Base-by-base conservation (phyloP, 495 filamentous ascomycete genomes). In the Lasiosphaeris hirsuta region DNA sequence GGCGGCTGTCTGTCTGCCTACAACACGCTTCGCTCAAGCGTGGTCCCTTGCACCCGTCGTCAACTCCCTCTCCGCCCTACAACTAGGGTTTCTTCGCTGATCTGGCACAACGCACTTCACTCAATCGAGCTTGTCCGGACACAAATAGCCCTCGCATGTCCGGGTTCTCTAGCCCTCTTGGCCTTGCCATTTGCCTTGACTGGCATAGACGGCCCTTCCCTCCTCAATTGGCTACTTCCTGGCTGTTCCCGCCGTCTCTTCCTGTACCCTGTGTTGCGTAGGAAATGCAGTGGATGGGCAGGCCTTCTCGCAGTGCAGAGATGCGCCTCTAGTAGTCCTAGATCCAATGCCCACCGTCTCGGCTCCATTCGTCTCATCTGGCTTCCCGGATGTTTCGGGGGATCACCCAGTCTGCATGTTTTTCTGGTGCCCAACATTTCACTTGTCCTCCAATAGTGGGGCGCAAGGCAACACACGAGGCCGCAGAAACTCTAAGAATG, bases 361-460 rank as follows among this genome's bases (percentile, higher is more conserved):
- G 38, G 43, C 53, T 50, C 34, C 33, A 51, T 49, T 43, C 34
- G 57, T 46, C 36, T 46, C 8, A 10, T 47, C 40, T 50, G 13
- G 36, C 50, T 54, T 55, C 7, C 23, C 30, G 11, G 7, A 23
- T 34, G 38, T 36, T 17, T 37, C 48, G 18, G 18, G 23, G 15
- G 57, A 60, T 55, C 44, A 13, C 19, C 51, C 46, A 18, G 35
- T 46, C 51, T 46, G 46, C 46, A 19, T 10, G 46, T 43, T 17
- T 17, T 14, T 54, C 41, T 6, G 47, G 14, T 19, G n/a, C 46
- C 23, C 30, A n/a, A 35, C 14, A 19, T 51, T 50, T 44, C 6
- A 39, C 19, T 18, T 18, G 18, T 37, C 43, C n/a, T 54, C 59
- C 52, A 62, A 59, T 65, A 17, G 57, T 45, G 18, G 14, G 30